These are phyloP conservation scores for Coemansia sp. DNA, from an alignment of 192 early-diverging fungal genomes.

Conservation along the genomic window DNA sequence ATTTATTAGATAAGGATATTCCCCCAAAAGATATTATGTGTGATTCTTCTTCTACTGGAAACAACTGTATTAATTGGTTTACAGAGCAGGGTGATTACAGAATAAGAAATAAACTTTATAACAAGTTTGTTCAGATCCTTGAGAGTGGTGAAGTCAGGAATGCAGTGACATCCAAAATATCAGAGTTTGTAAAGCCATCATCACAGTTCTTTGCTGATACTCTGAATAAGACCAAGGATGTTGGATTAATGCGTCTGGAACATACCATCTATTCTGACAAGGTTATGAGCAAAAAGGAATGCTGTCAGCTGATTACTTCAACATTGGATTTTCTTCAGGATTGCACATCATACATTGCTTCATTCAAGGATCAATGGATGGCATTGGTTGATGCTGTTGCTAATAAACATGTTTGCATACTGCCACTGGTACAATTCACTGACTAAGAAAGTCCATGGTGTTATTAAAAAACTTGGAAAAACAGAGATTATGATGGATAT, in stretches of 20 bases:
- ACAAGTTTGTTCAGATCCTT: constrained; percentile 3
- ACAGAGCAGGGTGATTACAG: background rate
- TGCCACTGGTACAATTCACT: constrained; percentile 6
- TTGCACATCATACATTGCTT: background rate
- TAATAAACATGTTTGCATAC: constrained; percentile 1
- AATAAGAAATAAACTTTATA: constrained; percentile 4
- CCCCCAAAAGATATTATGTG: background rate
- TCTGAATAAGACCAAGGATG: background rate
- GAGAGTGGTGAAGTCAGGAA: constrained; percentile 5
- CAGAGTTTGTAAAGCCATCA: constrained; percentile 7
- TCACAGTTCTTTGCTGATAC: background rate
- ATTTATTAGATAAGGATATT: background rate
- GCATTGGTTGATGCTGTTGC: background rate
- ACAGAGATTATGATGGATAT: background rate
- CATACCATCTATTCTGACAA: too few species aligned
- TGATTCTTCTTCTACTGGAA: background rate
- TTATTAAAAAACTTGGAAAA: background rate
- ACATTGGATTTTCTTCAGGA: background rate
- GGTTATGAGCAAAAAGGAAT: too few species aligned
- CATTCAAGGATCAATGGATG: constrained; percentile 2
- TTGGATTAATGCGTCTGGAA: too few species aligned
- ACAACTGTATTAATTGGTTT: background rate
- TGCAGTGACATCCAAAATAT: background rate
- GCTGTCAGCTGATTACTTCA: background rate
- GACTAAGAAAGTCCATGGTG: background rate